Conservation (phyloP, 257 asterid species). For the Lycium ferocissimum region DNA sequence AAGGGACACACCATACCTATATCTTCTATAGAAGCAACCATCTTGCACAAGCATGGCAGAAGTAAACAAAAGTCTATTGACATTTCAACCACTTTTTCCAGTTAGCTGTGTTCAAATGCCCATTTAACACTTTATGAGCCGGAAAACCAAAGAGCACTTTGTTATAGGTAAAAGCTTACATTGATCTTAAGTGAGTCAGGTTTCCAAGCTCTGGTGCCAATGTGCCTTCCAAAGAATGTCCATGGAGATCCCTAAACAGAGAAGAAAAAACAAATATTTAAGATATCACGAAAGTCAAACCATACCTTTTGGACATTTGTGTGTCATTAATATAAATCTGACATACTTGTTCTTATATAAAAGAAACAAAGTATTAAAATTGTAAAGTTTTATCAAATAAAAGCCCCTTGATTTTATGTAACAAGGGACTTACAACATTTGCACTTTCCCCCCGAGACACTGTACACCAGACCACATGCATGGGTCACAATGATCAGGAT, state of each 20-base stretch:
- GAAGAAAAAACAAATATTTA: background rate
- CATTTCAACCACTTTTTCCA: background rate
- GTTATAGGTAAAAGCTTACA: constrained; percentile 58
- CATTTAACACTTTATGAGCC: background rate
- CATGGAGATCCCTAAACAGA: constrained; percentile 73
- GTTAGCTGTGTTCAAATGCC: background rate
- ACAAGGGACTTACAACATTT: constrained; percentile 64
- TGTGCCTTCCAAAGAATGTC: constrained; percentile 67
- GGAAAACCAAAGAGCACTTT: background rate
- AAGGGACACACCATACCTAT: background rate
- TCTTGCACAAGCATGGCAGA: background rate
- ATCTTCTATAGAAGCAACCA: background rate
- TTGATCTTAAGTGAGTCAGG: constrained; percentile 64
- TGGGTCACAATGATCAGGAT: constrained; percentile 63
- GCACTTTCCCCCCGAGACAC: constrained; percentile 72
- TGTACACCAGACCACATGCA: constrained; percentile 85
- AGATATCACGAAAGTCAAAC: background rate
- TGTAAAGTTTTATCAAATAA: constrained; percentile 2
- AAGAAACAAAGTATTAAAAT: background rate
- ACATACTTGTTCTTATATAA: background rate
- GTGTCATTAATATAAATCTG: background rate
- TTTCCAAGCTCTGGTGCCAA: constrained; percentile 82
- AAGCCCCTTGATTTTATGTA: background rate
- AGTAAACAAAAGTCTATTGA: background rate
- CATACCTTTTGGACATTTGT: background rate